Percentiles rank a stretch among this genome's conserved stretches.
These are phyloP conservation scores for Exophiala viscosa DNA, from an alignment of 2,329 filamentous ascomycete genomes.

Conservation along the genomic window DNA sequence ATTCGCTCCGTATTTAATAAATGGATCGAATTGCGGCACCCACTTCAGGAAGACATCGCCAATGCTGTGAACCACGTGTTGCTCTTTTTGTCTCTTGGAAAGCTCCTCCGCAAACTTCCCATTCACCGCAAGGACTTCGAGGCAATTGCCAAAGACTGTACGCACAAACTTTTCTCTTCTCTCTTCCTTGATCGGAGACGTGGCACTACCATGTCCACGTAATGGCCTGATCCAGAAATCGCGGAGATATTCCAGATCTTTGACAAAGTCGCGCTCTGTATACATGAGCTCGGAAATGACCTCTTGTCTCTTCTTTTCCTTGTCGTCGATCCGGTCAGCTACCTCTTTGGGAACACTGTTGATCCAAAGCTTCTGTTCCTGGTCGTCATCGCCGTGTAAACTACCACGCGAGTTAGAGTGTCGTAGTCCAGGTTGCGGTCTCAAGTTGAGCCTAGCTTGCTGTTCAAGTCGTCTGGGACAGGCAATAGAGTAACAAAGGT, in stretches of 20 bases:
- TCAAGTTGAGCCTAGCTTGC: conserved; percentile 88
- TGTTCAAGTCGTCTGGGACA: conserved; percentile 92
- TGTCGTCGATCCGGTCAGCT: conserved; percentile 81
- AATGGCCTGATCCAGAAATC: conserved; percentile 98
- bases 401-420: conserved; percentile 65
- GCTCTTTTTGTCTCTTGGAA: conserved; percentile 84
- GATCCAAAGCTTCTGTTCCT: conserved; percentile 99
- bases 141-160: conserved; percentile 92
- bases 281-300: conserved; percentile 99
- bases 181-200: conserved; percentile 82
- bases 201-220: conserved; percentile 60
- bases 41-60: conserved; percentile 93
- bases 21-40: conserved; percentile 88
- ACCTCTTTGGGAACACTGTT: conserved; percentile 96
- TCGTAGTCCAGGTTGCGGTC: conserved; percentile 83
- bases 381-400: conserved; percentile 81
- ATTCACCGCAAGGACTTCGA: conserved; percentile 91
- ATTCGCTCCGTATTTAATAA: conserved; percentile 93
- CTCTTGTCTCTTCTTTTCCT: conserved; percentile 95
- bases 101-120: conserved; percentile 82
- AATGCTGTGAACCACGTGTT: conserved; percentile 80
- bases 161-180: conserved; percentile 86
- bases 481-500: conserved; percentile 95
- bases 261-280: conserved; percentile 97
- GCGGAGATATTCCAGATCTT: conserved; percentile 93